A percentile compares a stretch with the other conserved stretches of the same genome.
Conservation (phyloP, 129 eudicot species). For the Tagetes erecta region DNA sequence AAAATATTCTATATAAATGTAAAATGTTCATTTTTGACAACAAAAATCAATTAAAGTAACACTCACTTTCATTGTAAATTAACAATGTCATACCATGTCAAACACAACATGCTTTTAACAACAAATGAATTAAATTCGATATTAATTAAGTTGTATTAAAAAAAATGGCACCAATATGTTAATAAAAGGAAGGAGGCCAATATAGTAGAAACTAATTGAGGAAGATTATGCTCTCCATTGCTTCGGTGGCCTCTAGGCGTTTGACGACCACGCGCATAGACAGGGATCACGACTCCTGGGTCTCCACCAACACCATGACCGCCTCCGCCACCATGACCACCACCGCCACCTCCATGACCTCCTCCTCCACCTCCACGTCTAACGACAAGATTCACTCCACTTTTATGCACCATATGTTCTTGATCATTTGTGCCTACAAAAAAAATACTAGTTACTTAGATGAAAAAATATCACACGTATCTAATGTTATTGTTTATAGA, state of each 20-base stretch:
- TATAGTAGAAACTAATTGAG: conserved; percentile 16
- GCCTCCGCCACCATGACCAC: not conserved
- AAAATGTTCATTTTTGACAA: too few species aligned
- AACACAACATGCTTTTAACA: not conserved
- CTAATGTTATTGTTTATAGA: not conserved
- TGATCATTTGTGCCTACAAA: conserved; percentile 1
- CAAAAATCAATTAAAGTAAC: too few species aligned
- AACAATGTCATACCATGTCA: not conserved
- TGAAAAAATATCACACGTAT: not conserved
- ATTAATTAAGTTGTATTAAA: not conserved
- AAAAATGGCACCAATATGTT: not conserved
- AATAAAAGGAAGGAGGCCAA: conserved; percentile 19
- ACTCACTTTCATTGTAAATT: not conserved
- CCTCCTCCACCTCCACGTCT: conserved; percentile 31
- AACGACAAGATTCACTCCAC: conserved; percentile 8
- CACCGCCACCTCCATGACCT: conserved; percentile 4
- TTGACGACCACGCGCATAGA: conserved; percentile 25
- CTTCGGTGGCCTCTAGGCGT: not conserved
- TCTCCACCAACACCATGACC: not conserved
- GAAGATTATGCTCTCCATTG: not conserved
- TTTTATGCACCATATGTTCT: conserved; percentile 4
- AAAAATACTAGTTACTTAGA: not conserved
- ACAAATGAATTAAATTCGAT: not conserved
- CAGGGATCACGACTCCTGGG: conserved; percentile 19
- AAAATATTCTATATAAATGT: too few species aligned